These are phyloP conservation scores for Chloris gayana DNA, from an alignment of 176 grass and related monocot genomes.

Conservation along the genomic window DNA sequence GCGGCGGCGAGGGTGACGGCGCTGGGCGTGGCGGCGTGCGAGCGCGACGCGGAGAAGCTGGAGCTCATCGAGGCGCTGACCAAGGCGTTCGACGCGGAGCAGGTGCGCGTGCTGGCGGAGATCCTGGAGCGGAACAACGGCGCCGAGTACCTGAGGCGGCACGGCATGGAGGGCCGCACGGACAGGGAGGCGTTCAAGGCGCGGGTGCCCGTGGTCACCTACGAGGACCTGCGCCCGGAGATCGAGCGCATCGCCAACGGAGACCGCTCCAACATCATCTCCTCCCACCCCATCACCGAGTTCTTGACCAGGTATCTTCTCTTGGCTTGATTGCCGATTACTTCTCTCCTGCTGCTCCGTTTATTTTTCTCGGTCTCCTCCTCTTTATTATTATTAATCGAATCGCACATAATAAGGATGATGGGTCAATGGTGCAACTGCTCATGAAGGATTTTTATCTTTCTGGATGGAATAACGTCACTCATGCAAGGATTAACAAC, in stretches of 20 bases:
- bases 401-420: not conserved
- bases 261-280: conserved; percentile 83
- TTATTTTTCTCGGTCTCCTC: not conserved
- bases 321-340: not conserved
- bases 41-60: conserved; percentile 76
- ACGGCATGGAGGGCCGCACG: conserved; percentile 62
- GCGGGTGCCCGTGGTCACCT: conserved; percentile 70
- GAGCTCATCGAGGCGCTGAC: conserved; percentile 87
- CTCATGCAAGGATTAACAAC: not conserved
- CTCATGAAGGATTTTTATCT: no score
- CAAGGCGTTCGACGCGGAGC: conserved; percentile 53
- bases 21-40: conserved; percentile 50
- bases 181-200: conserved; percentile 73
- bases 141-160: conserved; percentile 83
- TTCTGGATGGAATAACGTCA: no score
- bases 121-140: conserved; percentile 76
- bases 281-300: conserved; percentile 83
- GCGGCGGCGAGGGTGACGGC: not conserved
- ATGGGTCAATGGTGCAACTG: conserved; percentile 23
- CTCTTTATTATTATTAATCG: not conserved
- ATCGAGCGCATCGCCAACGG: conserved; percentile 96
- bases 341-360: no score
- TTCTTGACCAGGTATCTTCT: conserved; percentile 79
- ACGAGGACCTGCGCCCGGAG: conserved; percentile 83
- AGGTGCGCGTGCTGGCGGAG: conserved; percentile 66